phyloP scores from a whole-genome alignment of 345 rosid species.

The Citrus glauca region DNA sequence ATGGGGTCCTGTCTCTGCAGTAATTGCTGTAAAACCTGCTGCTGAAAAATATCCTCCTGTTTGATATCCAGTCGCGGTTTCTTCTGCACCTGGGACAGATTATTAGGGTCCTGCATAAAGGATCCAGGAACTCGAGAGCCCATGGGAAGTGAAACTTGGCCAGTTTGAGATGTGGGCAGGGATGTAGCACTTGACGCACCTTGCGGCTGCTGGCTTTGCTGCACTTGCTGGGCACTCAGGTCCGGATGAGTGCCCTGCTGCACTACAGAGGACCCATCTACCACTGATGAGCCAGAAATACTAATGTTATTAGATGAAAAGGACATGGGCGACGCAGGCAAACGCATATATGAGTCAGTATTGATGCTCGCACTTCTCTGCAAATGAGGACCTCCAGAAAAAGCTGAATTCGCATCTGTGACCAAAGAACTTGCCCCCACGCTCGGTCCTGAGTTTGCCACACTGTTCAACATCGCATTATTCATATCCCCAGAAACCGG shows the following conservation, averaged over 20 bases:
- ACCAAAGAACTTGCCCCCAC: slow-evolving; percentile 92
- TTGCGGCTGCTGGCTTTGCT: slow-evolving; percentile 56
- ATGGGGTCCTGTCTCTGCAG: slow-evolving; percentile 79
- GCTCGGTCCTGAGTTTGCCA: slow-evolving; percentile 86
- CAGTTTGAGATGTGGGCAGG: slow-evolving; percentile 54
- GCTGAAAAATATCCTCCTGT: slow-evolving; percentile 87
- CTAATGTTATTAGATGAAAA: slow-evolving; percentile 91
- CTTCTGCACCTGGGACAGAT: slow-evolving; percentile 65
- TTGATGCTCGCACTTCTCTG: slow-evolving; percentile 97
- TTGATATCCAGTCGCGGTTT: slow-evolving; percentile 78
- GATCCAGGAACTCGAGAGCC: slow-evolving; percentile 58
- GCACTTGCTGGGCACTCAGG: slow-evolving; percentile 52
- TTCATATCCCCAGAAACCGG: slow-evolving; percentile 81
- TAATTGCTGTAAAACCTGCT: slow-evolving; percentile 75
- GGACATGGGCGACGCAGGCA: slow-evolving; percentile 93
- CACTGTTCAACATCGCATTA: slow-evolving; percentile 72
- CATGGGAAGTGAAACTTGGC: slow-evolving; percentile 58
- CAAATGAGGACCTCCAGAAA: slow-evolving; percentile 84
- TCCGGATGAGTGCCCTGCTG: slow-evolving; percentile 70
- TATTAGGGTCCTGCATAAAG: slow-evolving; percentile 70
- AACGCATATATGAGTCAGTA: slow-evolving; percentile 88
- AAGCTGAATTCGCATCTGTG: slow-evolving; percentile 92
- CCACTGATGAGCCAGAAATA: slow-evolving; percentile 79
- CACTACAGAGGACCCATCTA: slow-evolving; percentile 79
- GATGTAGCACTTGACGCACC: slow-evolving; percentile 83